Evolutionary conservation across 2,329 filamentous ascomycete species (phyloP).

Genomic region (Talaromyces rugulosus): DNA sequence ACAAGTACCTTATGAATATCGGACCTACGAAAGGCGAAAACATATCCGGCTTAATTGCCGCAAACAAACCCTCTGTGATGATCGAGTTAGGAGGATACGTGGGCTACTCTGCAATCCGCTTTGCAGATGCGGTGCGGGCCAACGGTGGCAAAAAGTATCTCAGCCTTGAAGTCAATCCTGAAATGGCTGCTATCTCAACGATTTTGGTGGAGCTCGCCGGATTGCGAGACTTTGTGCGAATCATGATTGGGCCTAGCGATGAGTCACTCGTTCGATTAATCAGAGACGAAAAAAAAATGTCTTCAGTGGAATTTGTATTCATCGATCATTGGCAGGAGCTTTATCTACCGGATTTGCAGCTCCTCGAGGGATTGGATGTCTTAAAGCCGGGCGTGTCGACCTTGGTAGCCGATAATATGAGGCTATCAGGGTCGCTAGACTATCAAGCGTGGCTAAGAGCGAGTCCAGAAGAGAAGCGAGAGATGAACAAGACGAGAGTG

Average conservation of each 20-base stretch:
- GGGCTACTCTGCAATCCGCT: conserved; percentile 74
- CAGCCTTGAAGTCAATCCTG: conserved; percentile 66
- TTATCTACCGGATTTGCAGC: background rate
- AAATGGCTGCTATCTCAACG: conserved; percentile 64
- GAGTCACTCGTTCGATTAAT: background rate
- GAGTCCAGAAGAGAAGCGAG: background rate
- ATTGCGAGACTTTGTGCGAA: conserved; percentile 60
- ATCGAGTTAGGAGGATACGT: conserved; percentile 74
- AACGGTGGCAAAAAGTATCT: conserved; percentile 61
- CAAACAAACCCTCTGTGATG: conserved; percentile 62
- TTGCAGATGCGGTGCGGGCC: conserved; percentile 58
- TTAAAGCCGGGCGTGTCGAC: background rate
- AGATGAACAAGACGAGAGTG: conserved; percentile 2
- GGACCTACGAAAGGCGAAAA: conserved; percentile 68
- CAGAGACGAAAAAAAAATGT: background rate
- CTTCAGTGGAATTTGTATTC: background rate
- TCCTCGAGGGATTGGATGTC: background rate
- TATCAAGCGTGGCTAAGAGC: background rate
- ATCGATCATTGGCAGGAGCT: conserved; percentile 1
- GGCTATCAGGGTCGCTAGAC: background rate
- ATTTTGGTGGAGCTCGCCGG: conserved; percentile 67
- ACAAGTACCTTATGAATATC: conserved; percentile 74
- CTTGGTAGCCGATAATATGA: background rate
- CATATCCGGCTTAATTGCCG: conserved; percentile 60
- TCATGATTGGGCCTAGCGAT: conserved; percentile 56